These are phyloP conservation scores for Aspergillus homomorphus DNA, from an alignment of 495 filamentous ascomycete species.

Conservation along the genomic window DNA sequence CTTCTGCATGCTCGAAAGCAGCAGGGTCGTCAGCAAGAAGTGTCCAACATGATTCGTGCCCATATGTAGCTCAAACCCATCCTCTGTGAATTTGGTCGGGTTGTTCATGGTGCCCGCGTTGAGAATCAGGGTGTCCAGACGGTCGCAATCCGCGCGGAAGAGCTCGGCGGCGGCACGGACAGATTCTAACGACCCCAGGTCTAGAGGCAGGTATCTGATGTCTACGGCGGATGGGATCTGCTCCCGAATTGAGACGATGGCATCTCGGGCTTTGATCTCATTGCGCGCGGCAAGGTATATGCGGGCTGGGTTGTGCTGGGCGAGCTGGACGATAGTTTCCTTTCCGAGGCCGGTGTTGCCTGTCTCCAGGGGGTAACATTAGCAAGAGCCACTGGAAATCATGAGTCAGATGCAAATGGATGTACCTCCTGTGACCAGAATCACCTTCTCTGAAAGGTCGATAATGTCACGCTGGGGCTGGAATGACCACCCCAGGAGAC, in stretches of 20 bases:
- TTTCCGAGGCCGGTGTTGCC: conserved; percentile 67
- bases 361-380: conserved; percentile 17
- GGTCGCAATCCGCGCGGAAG: conserved; percentile 45
- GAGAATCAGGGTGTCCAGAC: conserved; percentile 63
- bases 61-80: conserved; percentile 70
- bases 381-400: background rate
- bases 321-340: conserved; percentile 59
- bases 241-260: conserved; percentile 49
- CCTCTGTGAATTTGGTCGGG: conserved; percentile 44
- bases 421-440: conserved; percentile 61
- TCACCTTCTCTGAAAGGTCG: conserved; percentile 53
- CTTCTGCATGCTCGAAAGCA: conserved; percentile 56
- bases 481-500: conserved; percentile 42
- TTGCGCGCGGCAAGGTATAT: conserved; percentile 65
- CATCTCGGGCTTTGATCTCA: conserved; percentile 46
- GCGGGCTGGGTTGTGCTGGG: conserved; percentile 55
- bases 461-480: conserved; percentile 56
- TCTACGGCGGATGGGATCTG: conserved; percentile 39
- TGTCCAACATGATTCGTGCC: conserved; percentile 72
- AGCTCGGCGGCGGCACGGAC: conserved; percentile 45
- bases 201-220: conserved; percentile 48
- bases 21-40: conserved; percentile 59
- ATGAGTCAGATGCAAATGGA: background rate
- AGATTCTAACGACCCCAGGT: conserved; percentile 52
- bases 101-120: conserved; percentile 69